A percentile compares a stretch with the other conserved stretches of the same genome.
These are phyloP conservation scores for Dicorynia guianensis DNA, from an alignment of 306 rosid genomes.

Conservation along the genomic window DNA sequence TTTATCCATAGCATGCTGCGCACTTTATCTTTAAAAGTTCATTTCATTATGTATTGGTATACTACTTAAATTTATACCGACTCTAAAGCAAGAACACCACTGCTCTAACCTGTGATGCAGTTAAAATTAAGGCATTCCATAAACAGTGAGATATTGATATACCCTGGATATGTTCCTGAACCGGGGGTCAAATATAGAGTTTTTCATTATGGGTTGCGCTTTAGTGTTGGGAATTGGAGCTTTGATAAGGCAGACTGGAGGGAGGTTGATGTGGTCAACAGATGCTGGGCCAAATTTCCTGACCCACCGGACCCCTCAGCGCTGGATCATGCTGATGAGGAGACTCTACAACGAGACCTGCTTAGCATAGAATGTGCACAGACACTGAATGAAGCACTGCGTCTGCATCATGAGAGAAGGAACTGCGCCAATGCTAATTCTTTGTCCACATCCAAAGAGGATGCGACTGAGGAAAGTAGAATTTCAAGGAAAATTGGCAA, in stretches of 20 bases:
- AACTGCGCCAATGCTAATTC: constrained; percentile 65
- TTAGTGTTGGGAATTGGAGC: constrained; percentile 94
- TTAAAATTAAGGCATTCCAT: constrained; percentile 74
- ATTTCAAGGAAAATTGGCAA: constrained; percentile 64
- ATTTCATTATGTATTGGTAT: neutral
- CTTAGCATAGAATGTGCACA: constrained; percentile 87
- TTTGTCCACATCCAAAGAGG: constrained; percentile 46
- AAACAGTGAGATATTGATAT: constrained; percentile 70
- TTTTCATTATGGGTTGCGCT: constrained; percentile 91
- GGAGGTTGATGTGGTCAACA: constrained; percentile 69
- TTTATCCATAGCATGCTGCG: constrained; percentile 13
- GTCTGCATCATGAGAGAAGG: constrained; percentile 68
- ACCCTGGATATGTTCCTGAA: constrained; percentile 87
- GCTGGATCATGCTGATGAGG: constrained; percentile 49
- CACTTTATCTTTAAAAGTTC: constrained; percentile 11
- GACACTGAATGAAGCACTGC: constrained; percentile 82
- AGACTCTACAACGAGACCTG: constrained; percentile 57
- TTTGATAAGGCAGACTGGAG: constrained; percentile 94
- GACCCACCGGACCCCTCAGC: constrained; percentile 78
- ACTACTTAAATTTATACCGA: constrained; percentile 4
- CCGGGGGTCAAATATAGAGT: constrained; percentile 82
- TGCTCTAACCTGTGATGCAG: constrained; percentile 58
- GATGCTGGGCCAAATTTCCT: constrained; percentile 87
- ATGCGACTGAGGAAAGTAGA: constrained; percentile 38
- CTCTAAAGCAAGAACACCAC: constrained; percentile 3